Percentiles rank a stretch among this genome's conserved stretches.
Conservation (phyloP, 305 asterid species). For the Solanum hybrid region DNA sequence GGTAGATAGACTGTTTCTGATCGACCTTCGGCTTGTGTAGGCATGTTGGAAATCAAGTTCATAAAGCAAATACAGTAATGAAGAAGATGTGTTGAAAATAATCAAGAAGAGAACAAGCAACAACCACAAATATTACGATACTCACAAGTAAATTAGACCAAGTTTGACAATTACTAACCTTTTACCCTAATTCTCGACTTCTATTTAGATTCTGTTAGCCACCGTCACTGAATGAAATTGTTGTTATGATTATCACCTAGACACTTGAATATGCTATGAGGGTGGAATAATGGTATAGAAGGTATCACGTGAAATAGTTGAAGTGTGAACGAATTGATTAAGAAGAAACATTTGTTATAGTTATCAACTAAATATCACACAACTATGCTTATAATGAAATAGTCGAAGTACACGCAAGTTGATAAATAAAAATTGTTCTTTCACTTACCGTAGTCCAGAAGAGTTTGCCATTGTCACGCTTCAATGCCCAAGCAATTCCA, state of each 20-base stretch:
- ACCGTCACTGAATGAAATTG: too few relatives aligned
- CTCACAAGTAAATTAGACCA: not conserved
- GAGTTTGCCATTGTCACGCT: conserved; percentile 31
- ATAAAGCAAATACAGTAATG: too few relatives aligned
- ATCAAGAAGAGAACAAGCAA: too few relatives aligned
- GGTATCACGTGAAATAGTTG: not conserved
- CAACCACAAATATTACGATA: not conserved
- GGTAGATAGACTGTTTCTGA: too few relatives aligned
- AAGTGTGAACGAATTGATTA: not conserved
- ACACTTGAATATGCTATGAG: too few relatives aligned
- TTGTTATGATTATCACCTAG: too few relatives aligned
- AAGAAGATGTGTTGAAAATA: not conserved
- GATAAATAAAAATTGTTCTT: not conserved
- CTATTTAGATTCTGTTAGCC: not conserved
- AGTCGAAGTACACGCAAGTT: not conserved
- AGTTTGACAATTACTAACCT: not conserved
- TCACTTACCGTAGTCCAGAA: conserved; percentile 38
- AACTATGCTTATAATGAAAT: not conserved
- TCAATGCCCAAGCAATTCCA: conserved; percentile 52
- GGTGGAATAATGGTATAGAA: not conserved
- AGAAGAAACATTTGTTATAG: too few relatives aligned
- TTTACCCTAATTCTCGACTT: not conserved
- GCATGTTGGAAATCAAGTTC: not conserved
- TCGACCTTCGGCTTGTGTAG: accelerated
- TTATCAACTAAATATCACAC: too few relatives aligned